phyloP scores from a whole-genome alignment of 2,329 filamentous ascomycete genomes.

The Leptodontidium sp. region DNA sequence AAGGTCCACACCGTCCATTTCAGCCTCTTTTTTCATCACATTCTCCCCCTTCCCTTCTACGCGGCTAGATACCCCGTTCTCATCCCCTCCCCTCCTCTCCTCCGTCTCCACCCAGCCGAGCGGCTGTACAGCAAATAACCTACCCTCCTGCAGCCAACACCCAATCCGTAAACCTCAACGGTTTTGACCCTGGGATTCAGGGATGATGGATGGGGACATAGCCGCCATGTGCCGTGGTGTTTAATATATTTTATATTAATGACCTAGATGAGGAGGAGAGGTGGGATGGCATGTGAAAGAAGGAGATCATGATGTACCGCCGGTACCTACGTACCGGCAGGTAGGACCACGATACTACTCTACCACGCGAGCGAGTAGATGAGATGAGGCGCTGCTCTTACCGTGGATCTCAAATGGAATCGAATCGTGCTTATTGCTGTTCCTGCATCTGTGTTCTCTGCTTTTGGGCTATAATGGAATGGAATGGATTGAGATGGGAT shows the following conservation, averaged over 20 bases:
- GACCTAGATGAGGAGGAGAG: neutral
- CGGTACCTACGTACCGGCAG: slow-evolving; percentile 8
- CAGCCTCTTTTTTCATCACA: slow-evolving; percentile 11
- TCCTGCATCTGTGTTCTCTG: too few relatives aligned
- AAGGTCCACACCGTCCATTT: neutral
- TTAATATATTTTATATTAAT: slow-evolving; percentile 7
- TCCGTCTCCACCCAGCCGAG: slow-evolving; percentile 8
- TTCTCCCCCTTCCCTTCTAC: neutral
- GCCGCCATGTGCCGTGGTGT: slow-evolving; percentile 10
- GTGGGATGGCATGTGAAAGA: neutral
- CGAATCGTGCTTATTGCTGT: too few relatives aligned
- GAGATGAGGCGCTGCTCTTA: too few relatives aligned
- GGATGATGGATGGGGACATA: neutral
- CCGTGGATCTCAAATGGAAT: too few relatives aligned
- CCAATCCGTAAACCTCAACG: neutral
- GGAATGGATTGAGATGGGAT: too few relatives aligned
- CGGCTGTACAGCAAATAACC: slow-evolving; percentile 8
- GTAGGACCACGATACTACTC: neutral
- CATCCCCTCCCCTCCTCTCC: too few relatives aligned
- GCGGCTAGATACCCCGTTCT: neutral
- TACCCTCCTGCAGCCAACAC: too few relatives aligned
- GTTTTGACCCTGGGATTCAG: neutral
- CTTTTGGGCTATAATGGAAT: too few relatives aligned
- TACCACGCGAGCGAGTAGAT: slow-evolving; percentile 6
- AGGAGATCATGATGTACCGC: neutral